Percentiles rank a stretch among this genome's conserved stretches.
Conservation (phyloP, 2,329 filamentous ascomycete genomes). For the Pseudogymnoascus sp. region DNA sequence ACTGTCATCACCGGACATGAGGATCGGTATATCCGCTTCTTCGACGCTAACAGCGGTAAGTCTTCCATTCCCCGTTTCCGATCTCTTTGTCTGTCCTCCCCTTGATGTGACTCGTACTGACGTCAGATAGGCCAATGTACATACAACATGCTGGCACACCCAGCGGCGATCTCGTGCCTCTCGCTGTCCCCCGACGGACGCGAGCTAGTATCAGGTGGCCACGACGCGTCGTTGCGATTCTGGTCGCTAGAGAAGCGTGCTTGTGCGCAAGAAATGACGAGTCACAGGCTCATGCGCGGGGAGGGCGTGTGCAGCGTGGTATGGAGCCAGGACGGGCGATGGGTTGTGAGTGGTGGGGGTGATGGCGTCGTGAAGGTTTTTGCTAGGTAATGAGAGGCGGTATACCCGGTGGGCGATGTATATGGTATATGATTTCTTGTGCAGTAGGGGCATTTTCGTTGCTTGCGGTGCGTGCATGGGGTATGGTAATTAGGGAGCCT, state of each 20-base stretch:
- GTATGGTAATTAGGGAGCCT: background rate
- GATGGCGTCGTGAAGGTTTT: conserved; percentile 96
- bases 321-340: conserved; percentile 91
- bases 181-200: conserved; percentile 87
- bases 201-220: conserved; percentile 90
- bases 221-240: conserved; percentile 91
- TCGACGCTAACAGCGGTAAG: conserved; percentile 97
- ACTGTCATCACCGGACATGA: conserved; percentile 95
- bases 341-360: conserved; percentile 89
- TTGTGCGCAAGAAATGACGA: conserved; percentile 92
- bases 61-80: conserved; percentile 19
- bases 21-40: conserved; percentile 92
- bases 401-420: conserved; percentile 9
- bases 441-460: background rate
- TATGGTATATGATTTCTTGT: conserved; percentile 9
- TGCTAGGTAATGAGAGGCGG: conserved; percentile 36
- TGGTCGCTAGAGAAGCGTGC: conserved; percentile 94
- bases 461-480: background rate
- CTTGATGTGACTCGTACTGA: background rate
- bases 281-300: conserved; percentile 86
- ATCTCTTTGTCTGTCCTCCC: background rate
- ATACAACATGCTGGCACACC: conserved; percentile 96
- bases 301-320: conserved; percentile 91
- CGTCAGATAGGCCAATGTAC: conserved; percentile 77
- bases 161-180: conserved; percentile 82